Conservation (phyloP, 139 green algal species). For the Volvox reticuliferus region DNA sequence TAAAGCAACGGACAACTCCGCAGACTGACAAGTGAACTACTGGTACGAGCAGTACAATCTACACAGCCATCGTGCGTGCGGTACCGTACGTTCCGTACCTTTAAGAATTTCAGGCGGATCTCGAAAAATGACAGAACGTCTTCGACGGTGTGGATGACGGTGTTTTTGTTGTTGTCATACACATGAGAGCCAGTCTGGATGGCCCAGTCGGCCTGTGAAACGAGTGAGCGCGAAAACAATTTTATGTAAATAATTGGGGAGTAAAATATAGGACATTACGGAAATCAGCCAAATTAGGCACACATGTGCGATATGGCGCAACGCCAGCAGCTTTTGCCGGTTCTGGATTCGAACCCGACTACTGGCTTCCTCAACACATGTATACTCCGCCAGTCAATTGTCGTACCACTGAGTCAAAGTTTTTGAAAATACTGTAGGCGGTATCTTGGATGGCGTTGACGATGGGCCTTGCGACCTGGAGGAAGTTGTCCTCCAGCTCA, state of each 20-base stretch:
- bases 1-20: too few species aligned
- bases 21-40: too few species aligned
- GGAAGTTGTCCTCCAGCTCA: not conserved
- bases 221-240: not conserved
- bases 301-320: too few species aligned
- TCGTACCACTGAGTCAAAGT: conserved; percentile 12
- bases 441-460: conserved; percentile 41
- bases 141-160: conserved; percentile 39
- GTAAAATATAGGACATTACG: too few species aligned
- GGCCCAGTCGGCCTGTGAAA: conserved; percentile 45
- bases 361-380: too few species aligned
- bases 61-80: too few species aligned
- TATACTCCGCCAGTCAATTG: too few species aligned
- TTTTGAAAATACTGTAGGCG: conserved; percentile 16
- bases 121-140: conserved; percentile 25
- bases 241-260: too few species aligned
- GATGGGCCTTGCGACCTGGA: conserved; percentile 29
- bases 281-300: too few species aligned
- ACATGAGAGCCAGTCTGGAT: conserved; percentile 39
- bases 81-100: conserved; percentile 2
- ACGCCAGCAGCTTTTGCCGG: too few species aligned
- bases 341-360: too few species aligned
- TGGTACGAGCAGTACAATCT: too few species aligned
- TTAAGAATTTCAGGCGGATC: conserved; percentile 40
- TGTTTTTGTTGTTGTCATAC: conserved; percentile 49